These are phyloP conservation scores for Rhizomucor miehei DNA, from an alignment of 371 early-diverging fungal species.

Conservation along the genomic window DNA sequence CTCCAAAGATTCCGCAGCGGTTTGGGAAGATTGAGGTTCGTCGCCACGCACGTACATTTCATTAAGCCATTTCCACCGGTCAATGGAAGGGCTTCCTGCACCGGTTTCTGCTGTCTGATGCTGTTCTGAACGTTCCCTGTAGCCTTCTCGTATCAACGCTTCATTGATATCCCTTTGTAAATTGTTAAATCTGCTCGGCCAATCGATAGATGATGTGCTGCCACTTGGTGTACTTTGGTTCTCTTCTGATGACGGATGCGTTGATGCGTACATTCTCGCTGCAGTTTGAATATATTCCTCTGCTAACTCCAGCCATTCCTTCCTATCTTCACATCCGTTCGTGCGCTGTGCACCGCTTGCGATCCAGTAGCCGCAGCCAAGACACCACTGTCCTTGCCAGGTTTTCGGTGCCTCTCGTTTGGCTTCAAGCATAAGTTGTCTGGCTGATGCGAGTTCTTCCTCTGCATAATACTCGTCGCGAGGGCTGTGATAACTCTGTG, in stretches of 20 bases:
- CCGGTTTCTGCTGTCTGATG: neutral
- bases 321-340: conserved; percentile 16
- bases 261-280: neutral
- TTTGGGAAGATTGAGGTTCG: too few relatives aligned
- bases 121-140: neutral
- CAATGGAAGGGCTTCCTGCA: neutral
- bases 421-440: conserved; percentile 14
- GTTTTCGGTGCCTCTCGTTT: conserved; percentile 2
- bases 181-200: neutral
- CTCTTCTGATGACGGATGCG: neutral
- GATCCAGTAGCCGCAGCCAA: conserved; percentile 27
- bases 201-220: conserved; percentile 5
- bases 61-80: conserved; percentile 19
- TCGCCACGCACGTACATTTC: conserved; percentile 8
- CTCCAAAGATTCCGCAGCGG: neutral
- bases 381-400: conserved; percentile 25
- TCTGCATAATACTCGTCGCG: conserved; percentile 9
- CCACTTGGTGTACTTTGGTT: neutral
- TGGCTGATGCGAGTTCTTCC: conserved; percentile 16
- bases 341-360: conserved; percentile 11
- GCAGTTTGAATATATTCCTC: neutral
- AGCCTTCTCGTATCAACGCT: conserved; percentile 6
- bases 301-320: conserved; percentile 13
- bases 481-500: neutral
- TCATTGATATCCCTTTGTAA: conserved; percentile 2